Base-by-base conservation (phyloP, 371 early-diverging fungal genomes). In the Circinella umbellata region DNA sequence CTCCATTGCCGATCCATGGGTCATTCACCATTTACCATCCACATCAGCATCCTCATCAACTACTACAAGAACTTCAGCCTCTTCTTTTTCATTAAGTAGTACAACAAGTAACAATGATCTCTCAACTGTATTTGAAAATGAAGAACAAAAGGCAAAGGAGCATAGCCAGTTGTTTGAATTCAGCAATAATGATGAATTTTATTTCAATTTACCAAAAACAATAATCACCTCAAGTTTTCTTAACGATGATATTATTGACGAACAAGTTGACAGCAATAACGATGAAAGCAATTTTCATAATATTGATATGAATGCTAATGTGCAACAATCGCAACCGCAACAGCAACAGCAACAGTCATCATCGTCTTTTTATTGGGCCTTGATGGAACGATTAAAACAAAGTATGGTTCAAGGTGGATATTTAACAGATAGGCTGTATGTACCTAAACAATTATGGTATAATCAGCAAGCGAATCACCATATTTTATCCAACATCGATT, bases 371-470 rank as follows among this genome's bases (percentile, higher is more conserved):
- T 48, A 64, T 18, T 64, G 65, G 65, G n/a, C 53, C 8, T 8
- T 75, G 3, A 67, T 79, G 64, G 47, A 72, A 15, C 49, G 69
- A 18, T 13, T 76, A 0, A 46, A 66, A 13, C 67, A 72, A 48
- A 72, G 72, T 46, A 76, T 79, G 70, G 49, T 55, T 4, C 38
- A 71, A 38, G 80, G 80, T 27, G 76, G 80, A 10, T 73, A 69
- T 63, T 38, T 79, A n/a, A 74, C 75, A 1, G 62, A 51, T 39
- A 37, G 68, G 5, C 35, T 79, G 6, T 71, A 76, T 68, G 66
- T 68, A 11, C 80, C 80, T 17, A 76, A 73, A 61, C 71, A 79
- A 47, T 61, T 79, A 37, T 79, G 80, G 80, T 74, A 35, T 20
- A 38, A 63, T 15, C 65, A 46, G 1, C 51, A 35, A 11, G 27